Evolutionary conservation across 345 rosid genomes (phyloP).

Genomic region (Syzygium oleosum): DNA sequence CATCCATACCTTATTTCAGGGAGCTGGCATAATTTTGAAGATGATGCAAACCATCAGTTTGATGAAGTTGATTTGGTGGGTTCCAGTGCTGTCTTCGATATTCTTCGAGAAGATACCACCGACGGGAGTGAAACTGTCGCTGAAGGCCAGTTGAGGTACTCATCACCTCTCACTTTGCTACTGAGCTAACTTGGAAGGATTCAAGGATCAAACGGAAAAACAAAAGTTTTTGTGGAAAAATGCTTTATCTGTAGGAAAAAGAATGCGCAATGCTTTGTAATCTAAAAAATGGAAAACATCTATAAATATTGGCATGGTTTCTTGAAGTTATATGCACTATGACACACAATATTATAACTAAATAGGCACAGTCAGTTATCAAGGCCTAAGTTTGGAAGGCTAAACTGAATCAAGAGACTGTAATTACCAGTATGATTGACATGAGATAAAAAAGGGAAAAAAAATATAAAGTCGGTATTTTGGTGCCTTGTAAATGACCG

Average conservation of each 20-base stretch:
- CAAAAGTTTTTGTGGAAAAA: background rate
- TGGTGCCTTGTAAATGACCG: background rate
- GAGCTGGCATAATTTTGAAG: constrained; percentile 5
- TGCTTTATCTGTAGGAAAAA: background rate
- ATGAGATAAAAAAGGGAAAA: background rate
- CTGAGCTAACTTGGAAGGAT: background rate
- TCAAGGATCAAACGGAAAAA: background rate
- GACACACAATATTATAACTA: background rate
- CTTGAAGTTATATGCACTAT: background rate
- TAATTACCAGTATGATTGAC: background rate
- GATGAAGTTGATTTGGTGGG: constrained; percentile 17
- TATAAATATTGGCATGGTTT: background rate
- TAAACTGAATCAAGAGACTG: background rate
- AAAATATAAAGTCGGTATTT: background rate
- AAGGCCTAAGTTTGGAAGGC: background rate
- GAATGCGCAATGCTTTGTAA: background rate
- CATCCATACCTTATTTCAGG: constrained; percentile 16
- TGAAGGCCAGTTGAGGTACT: background rate
- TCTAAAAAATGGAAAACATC: background rate
- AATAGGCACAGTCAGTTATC: background rate
- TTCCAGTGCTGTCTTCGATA: constrained; percentile 26
- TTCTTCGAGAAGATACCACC: constrained; percentile 18
- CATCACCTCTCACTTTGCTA: background rate
- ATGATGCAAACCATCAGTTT: constrained; percentile 2
- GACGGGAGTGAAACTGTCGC: constrained; percentile 3